phyloP scores from a whole-genome alignment of 2,329 filamentous ascomycete species.

The Aspergillus melleus region DNA sequence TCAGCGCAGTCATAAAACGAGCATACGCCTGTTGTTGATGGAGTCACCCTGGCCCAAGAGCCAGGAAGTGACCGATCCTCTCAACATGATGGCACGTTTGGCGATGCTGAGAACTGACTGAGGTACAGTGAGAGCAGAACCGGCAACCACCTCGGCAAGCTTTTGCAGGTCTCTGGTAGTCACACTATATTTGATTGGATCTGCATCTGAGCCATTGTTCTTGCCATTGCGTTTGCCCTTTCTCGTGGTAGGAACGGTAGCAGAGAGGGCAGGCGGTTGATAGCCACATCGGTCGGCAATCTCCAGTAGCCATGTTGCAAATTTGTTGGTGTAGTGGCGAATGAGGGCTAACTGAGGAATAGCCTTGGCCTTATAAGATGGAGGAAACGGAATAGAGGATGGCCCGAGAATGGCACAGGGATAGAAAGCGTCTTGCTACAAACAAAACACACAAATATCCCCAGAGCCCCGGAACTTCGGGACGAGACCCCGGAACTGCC shows the following conservation, averaged over 20 bases:
- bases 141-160: slow-evolving; percentile 24
- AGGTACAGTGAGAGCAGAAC: slow-evolving; percentile 19
- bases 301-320: slow-evolving; percentile 31
- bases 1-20: slow-evolving; percentile 27
- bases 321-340: slow-evolving; percentile 24
- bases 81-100: slow-evolving; percentile 28
- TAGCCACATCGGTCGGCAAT: slow-evolving; percentile 28
- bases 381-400: not conserved
- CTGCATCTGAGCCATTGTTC: slow-evolving; percentile 14
- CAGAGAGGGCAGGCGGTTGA: slow-evolving; percentile 11
- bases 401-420: too few species aligned
- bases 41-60: slow-evolving; percentile 26
- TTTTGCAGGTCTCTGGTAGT: slow-evolving; percentile 26
- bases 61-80: slow-evolving; percentile 29
- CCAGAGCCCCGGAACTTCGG: too few species aligned
- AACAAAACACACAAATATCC: too few species aligned
- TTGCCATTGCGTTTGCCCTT: slow-evolving; percentile 15
- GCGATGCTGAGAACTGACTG: slow-evolving; percentile 22
- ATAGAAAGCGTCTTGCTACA: too few species aligned
- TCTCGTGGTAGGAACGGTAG: slow-evolving; percentile 6
- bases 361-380: not conserved
- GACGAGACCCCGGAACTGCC: too few species aligned
- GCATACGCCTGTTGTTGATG: slow-evolving; percentile 22
- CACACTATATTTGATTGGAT: slow-evolving; percentile 19
- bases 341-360: too few species aligned